A percentile compares a stretch with the other conserved stretches of the same genome.
Evolutionary conservation across 495 filamentous ascomycete species (phyloP).

Genomic region (Aspergillus nanangensis): DNA sequence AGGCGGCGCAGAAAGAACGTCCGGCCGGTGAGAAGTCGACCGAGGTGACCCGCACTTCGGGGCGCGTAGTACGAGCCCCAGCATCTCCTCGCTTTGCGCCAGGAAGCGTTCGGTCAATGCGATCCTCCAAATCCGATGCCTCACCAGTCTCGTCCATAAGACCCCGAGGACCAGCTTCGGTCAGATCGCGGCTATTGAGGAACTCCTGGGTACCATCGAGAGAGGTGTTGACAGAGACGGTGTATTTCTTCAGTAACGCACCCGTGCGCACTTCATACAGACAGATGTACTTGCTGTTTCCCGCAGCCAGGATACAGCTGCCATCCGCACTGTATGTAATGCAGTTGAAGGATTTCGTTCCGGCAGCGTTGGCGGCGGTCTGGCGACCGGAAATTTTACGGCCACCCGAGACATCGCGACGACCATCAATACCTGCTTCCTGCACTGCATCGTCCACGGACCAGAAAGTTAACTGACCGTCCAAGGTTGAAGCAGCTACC

Average conservation of each 20-base stretch:
- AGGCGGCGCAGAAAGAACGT: conserved; percentile 87
- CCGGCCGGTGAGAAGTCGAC: conserved; percentile 87
- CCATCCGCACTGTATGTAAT: conserved; percentile 90
- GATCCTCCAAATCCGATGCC: conserved; percentile 81
- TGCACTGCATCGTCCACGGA: conserved; percentile 82
- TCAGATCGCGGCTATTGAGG: conserved; percentile 85
- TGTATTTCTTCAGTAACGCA: conserved; percentile 89
- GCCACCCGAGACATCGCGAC: conserved; percentile 89
- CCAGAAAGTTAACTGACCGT: conserved; percentile 96
- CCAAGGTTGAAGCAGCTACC: conserved; percentile 84
- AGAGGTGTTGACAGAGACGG: conserved; percentile 88
- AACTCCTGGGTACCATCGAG: conserved; percentile 95
- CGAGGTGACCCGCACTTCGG: conserved; percentile 81
- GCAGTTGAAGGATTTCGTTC: conserved; percentile 84
- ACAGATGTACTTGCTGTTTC: conserved; percentile 97
- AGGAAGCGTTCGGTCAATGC: conserved; percentile 78
- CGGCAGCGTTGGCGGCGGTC: conserved; percentile 83
- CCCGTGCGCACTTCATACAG: conserved; percentile 87
- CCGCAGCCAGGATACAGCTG: conserved; percentile 80
- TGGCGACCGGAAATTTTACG: conserved; percentile 80
- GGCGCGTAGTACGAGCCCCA: conserved; percentile 64
- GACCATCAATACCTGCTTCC: conserved; percentile 73
- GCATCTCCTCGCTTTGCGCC: conserved; percentile 84
- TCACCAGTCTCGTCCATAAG: conserved; percentile 85
- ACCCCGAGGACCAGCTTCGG: conserved; percentile 80